phyloP scores from a whole-genome alignment of 176 grass and related monocot genomes.

The Triticum dicoccoides region DNA sequence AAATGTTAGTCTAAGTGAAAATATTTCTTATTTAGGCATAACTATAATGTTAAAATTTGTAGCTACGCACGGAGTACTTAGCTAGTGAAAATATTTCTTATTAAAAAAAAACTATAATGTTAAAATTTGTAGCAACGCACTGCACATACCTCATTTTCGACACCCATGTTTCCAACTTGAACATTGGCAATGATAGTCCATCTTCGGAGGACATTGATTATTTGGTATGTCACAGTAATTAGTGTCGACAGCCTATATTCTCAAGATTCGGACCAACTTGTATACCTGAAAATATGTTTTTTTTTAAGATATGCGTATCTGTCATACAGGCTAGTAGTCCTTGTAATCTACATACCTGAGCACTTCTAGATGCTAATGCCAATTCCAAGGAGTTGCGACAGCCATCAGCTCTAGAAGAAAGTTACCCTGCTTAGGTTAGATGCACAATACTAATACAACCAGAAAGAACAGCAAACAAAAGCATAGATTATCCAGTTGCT shows the following conservation, averaged over 20 bases:
- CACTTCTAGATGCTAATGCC: constrained; percentile 82
- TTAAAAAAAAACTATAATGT: neutral
- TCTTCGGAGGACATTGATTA: neutral
- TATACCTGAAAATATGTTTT: constrained; percentile 60
- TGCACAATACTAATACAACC: neutral
- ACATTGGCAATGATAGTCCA: neutral
- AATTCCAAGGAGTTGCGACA: constrained; percentile 72
- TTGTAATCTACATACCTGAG: constrained; percentile 63
- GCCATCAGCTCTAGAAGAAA: constrained; percentile 66
- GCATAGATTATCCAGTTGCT: constrained; percentile 4
- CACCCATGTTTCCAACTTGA: neutral
- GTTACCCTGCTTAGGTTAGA: constrained; percentile 7
- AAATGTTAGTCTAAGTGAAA: neutral
- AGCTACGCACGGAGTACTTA: neutral
- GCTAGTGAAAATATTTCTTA: neutral
- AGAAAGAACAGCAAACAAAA: constrained; percentile 15
- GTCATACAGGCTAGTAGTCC: constrained; percentile 12
- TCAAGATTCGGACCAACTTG: constrained; percentile 82
- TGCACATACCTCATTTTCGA: constrained; percentile 18
- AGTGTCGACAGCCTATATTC: constrained; percentile 39
- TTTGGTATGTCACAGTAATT: constrained; percentile 1
- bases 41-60: neutral
- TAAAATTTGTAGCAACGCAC: neutral
- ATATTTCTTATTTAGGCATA: neutral
- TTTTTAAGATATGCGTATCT: constrained; percentile 21